Base-by-base conservation (phyloP, 495 filamentous ascomycete genomes). In the Penicillium chermesinum region DNA sequence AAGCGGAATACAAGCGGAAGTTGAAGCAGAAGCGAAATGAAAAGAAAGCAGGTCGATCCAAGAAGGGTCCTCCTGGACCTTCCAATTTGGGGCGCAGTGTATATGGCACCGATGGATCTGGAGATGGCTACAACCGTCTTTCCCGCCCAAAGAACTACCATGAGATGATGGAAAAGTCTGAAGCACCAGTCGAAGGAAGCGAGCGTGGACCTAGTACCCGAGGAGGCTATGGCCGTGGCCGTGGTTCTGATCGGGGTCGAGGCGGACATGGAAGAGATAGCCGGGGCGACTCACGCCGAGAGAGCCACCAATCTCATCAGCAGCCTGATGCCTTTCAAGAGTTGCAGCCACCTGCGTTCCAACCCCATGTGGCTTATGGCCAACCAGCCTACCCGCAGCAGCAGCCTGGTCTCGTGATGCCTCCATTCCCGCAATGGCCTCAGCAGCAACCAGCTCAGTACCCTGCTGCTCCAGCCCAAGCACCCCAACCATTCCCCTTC, bases 1-100 rank as follows among this genome's bases (percentile, higher is more conserved):
- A 97, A 63, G 84, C 83, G 6, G 88, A 90, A 55, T 79, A 88
- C 61, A 94, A 86, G 71, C 70, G 73, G 41, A 86, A 82, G 57
- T 60, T 78, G 51, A 87, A 86, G 66, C 70, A 84, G 62, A 77
- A 76, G 54, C 59, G 64, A 62, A 68, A 71, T 54, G 66, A 73
- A 14, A 64, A 57, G 41, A 50, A 69, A 56, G 54, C 65, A 49
- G 46, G 56, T 20, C 38, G 58, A 48, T 35, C 45, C 25, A 67
- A 67, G 52, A 62, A 43, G 41, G 65, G 52, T 32, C 50, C 56
- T 15, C 61, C 67, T 37, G 62, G 53, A 21, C 63, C 65, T 45
- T 68, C 64, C 41, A 71, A 75, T 53, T 57, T 72, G 38, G 66
- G 59, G 54, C 71, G 66, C 15, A 62, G 52, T n/a, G 65, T 70